Percentiles rank a stretch among this genome's conserved stretches.
Conservation (phyloP, 75 land plant species). For the Cunninghamia lanceolata region DNA sequence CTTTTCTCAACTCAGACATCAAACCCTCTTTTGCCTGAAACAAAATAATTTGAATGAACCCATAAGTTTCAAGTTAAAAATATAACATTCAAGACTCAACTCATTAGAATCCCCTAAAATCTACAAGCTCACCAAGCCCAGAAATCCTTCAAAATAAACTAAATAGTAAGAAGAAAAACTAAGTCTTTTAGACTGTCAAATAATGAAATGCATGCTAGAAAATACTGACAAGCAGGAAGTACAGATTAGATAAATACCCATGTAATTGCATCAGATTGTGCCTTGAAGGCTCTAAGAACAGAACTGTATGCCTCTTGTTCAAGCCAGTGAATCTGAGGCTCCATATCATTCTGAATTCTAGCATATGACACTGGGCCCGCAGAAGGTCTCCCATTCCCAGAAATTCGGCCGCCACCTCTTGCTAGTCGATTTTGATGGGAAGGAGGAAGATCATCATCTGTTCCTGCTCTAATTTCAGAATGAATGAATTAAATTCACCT, state of each 20-base stretch:
- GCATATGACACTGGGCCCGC: constrained; percentile 22
- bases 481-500: background rate
- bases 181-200: background rate
- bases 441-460: constrained; percentile 60
- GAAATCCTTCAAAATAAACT: background rate
- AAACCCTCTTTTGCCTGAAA: constrained; percentile 81
- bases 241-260: constrained; percentile 50
- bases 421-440: constrained; percentile 32
- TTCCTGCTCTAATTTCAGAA: constrained; percentile 22
- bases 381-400: constrained; percentile 47
- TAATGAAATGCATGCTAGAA: background rate
- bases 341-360: constrained; percentile 47
- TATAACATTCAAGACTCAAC: background rate
- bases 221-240: background rate
- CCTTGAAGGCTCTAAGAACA: constrained; percentile 88
- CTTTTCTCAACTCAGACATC: constrained; percentile 84
- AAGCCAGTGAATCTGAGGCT: constrained; percentile 54
- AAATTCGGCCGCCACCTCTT: constrained; percentile 37
- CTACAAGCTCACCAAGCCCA: background rate
- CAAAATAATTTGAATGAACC: background rate
- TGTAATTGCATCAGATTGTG: constrained; percentile 93
- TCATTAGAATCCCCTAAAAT: background rate
- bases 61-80: background rate
- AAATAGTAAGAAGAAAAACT: background rate
- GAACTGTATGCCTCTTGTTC: constrained; percentile 92